phyloP scores from a whole-genome alignment of 2,329 filamentous ascomycete genomes.

The Penicillium crustosum region DNA sequence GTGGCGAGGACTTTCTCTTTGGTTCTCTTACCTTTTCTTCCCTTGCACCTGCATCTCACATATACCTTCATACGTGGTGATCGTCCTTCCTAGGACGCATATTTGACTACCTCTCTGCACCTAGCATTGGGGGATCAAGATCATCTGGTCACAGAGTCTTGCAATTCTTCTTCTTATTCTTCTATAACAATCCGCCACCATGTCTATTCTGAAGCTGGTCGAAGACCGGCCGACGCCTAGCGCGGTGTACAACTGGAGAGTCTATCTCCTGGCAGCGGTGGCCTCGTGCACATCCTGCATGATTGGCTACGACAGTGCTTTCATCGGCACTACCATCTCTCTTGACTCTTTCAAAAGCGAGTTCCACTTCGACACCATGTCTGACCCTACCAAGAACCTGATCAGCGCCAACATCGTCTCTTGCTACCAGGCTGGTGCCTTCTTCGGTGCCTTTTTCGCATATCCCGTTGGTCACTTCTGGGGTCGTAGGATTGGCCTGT shows the following conservation, averaged over 20 bases:
- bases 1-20: constrained; percentile 8
- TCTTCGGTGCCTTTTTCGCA: constrained; percentile 73
- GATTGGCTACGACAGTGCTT: constrained; percentile 68
- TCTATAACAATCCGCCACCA: constrained; percentile 19
- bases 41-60: background rate
- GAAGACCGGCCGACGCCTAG: constrained; percentile 56
- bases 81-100: constrained; percentile 6
- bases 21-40: constrained; percentile 2
- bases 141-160: background rate
- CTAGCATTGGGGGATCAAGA: constrained; percentile 9
- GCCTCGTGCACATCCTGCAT: constrained; percentile 60
- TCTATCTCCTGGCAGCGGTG: constrained; percentile 56
- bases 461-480: constrained; percentile 66
- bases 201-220: constrained; percentile 43
- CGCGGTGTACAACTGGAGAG: constrained; percentile 60
- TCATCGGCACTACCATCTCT: constrained; percentile 74
- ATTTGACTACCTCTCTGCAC: constrained; percentile 12
- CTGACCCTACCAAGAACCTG: constrained; percentile 42
- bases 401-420: constrained; percentile 75
- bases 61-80: constrained; percentile 1
- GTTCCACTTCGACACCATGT: constrained; percentile 61
- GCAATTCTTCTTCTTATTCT: background rate
- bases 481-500: constrained; percentile 65
- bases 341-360: constrained; percentile 68
- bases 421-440: constrained; percentile 78